Conservation (phyloP, 73 alveolate genomes). For the Blepharisma japonicum region DNA sequence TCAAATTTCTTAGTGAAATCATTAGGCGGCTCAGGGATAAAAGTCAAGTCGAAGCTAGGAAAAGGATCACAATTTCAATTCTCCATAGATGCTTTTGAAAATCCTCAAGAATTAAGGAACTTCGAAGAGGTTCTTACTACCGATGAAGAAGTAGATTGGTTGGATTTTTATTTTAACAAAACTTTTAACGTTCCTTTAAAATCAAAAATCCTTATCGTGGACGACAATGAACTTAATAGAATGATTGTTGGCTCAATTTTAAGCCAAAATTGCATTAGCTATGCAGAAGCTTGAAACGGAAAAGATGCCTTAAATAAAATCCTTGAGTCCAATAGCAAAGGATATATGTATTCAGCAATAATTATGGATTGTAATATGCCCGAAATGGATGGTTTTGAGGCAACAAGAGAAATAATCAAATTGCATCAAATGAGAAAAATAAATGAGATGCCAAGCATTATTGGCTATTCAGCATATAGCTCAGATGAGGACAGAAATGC, state of each 20-base stretch:
- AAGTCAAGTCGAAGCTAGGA: slow-evolving; percentile 6
- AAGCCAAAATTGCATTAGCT: neutral
- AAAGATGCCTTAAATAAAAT: slow-evolving; percentile 12
- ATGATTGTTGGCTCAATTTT: slow-evolving; percentile 2
- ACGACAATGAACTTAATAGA: neutral
- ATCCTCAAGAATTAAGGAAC: too few species aligned
- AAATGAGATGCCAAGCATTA: neutral
- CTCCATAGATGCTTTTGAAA: neutral
- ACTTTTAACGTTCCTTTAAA: too few species aligned
- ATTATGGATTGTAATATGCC: slow-evolving; percentile 29
- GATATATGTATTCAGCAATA: neutral
- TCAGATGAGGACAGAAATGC: neutral
- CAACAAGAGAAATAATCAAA: neutral
- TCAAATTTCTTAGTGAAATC: neutral
- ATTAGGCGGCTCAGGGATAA: slow-evolving; percentile 14
- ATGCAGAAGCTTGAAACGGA: slow-evolving; percentile 4
- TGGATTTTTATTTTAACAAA: too few species aligned
- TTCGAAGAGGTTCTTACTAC: too few species aligned
- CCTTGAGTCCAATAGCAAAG: neutral
- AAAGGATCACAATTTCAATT: neutral
- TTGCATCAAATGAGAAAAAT: neutral
- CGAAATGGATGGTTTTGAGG: slow-evolving; percentile 8
- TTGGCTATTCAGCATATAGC: neutral
- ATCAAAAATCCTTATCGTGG: neutral
- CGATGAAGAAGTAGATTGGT: too few species aligned